Evolutionary conservation across 164 flowering plant genomes (phyloP).

Genomic region (Piper longum): DNA sequence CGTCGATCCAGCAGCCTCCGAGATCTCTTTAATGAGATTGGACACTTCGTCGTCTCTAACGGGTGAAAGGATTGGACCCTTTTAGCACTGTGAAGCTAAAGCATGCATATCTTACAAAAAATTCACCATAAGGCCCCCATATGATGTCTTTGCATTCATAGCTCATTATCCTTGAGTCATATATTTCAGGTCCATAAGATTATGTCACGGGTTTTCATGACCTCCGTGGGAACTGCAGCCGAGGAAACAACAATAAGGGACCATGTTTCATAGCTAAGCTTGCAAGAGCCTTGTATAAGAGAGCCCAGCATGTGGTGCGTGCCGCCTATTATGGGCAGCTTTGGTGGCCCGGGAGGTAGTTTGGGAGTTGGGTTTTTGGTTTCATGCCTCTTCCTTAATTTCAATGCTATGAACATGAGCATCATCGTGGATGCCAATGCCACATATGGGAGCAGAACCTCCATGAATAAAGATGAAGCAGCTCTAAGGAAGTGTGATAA

Average conservation of each 20-base stretch:
- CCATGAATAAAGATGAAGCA: slow-evolving; percentile 10
- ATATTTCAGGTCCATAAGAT: slow-evolving; percentile 5
- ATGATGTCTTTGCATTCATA: slow-evolving; percentile 9
- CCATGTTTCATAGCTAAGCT: slow-evolving; percentile 1
- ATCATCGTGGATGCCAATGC: not conserved
- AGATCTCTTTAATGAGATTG: slow-evolving; percentile 5
- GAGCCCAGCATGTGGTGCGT: slow-evolving; percentile 2
- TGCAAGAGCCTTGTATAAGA: not conserved
- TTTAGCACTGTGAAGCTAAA: slow-evolving; percentile 18
- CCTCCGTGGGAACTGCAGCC: slow-evolving; percentile 10
- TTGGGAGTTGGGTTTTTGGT: slow-evolving; percentile 2
- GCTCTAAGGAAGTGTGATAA: not conserved
- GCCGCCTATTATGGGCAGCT: slow-evolving; percentile 8
- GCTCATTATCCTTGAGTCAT: slow-evolving; percentile 1
- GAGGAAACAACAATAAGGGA: slow-evolving; percentile 14
- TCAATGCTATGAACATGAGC: not conserved
- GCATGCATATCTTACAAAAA: slow-evolving; percentile 18
- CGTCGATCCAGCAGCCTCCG: not conserved
- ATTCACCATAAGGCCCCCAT: slow-evolving; percentile 23
- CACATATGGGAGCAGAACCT: not conserved
- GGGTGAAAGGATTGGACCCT: slow-evolving; percentile 15
- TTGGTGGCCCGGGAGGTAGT: slow-evolving; percentile 9
- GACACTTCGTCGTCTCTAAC: slow-evolving; percentile 23
- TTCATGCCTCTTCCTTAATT: not conserved
- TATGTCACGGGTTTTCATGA: slow-evolving; percentile 15